Evolutionary conservation across 345 rosid genomes (phyloP).

Genomic region (Eucalyptus sp.): DNA sequence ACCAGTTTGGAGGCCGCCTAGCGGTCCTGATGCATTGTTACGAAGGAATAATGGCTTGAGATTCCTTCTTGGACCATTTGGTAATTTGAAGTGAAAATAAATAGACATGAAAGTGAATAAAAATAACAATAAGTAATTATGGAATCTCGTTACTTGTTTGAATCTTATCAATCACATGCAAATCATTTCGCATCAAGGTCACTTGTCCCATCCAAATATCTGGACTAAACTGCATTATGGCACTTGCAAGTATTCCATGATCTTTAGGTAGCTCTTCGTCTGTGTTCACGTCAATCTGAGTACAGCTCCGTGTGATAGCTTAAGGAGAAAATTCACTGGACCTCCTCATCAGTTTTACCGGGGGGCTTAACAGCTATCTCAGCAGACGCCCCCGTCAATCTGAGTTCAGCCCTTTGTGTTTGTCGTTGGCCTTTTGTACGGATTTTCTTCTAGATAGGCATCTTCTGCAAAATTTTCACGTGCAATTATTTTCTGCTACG

Average conservation of each 20-base stretch:
- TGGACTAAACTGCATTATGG: neutral
- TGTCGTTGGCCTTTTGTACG: neutral
- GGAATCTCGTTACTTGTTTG: neutral
- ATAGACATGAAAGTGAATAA: neutral
- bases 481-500: neutral
- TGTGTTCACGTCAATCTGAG: neutral
- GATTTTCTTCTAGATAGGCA: neutral
- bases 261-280: neutral
- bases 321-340: neutral
- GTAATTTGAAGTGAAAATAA: neutral
- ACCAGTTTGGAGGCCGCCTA: neutral
- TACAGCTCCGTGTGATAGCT: neutral
- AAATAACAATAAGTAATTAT: neutral
- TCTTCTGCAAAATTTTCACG: neutral
- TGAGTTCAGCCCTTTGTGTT: neutral
- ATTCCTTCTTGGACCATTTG: neutral
- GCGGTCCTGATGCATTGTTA: neutral
- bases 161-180: neutral
- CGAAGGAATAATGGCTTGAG: neutral
- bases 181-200: neutral
- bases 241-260: neutral
- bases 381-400: neutral
- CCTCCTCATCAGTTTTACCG: neutral
- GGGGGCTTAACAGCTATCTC: neutral
- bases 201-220: neutral